Base-by-base conservation (phyloP, 768 basidiomycete genomes). In the Podaxis sp. region DNA sequence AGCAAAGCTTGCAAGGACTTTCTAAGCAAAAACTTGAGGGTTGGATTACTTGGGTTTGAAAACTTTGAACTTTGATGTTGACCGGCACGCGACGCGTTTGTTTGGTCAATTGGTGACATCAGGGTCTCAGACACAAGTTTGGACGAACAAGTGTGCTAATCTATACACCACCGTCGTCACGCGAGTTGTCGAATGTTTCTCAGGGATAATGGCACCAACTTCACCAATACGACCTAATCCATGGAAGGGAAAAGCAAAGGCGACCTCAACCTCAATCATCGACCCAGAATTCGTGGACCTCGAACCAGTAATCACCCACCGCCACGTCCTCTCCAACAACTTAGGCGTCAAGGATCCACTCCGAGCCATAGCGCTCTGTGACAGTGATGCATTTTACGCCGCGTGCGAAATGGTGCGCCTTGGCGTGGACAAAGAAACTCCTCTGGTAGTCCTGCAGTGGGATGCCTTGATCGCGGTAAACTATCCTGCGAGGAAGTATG, bases 401-500 rank as follows among this genome's bases (percentile, higher is more conserved):
- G 87, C 90, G 6, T 96, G 92, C 76, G 96, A 97, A 74, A 90
- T 89, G 76, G 83, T 92, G 57, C 81, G 94, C 29, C 83, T 96
- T 0, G 85, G 84, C 0, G 77, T 92, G 2, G 76, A 77, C 50
- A 80, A 82, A 46, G 79, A 81, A 17, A 80, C 70, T 0, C 93
- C 94, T 0, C 79, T 96, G 11, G 91, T 93, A 4, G 93, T 94
- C 5, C 81, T 89, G 49, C 94, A 96, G 66, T 96, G 95, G 95
- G 85, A 91, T 50, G 80, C 85, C 15, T 71, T 96, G 57, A 98
- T 99, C 63, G 97, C 97, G 0, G 90, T 98, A 65, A 98, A 96
- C 74, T 98, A 99, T 71, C 89, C 95, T 4, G 96, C 97, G 0
- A 84, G 97, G 65, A 87, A 86, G 69, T 98, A 84, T 71, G 96